phyloP scores from a whole-genome alignment of 768 basidiomycete genomes.

The Suillus spraguei region DNA sequence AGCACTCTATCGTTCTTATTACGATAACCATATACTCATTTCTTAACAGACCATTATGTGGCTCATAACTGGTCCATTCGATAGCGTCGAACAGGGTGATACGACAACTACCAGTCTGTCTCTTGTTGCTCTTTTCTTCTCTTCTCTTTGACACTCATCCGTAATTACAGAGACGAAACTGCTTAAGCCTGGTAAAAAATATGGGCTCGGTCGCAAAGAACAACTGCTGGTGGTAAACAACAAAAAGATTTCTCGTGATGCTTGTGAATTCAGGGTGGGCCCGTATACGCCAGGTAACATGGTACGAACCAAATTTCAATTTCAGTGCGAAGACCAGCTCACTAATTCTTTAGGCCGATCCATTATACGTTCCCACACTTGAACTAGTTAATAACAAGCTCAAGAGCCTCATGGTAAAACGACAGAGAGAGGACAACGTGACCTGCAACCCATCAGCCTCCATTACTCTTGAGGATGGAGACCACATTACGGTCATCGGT shows the following conservation, averaged over 20 bases:
- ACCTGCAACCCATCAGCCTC: conserved; percentile 40
- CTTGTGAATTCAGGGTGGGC: conserved; percentile 61
- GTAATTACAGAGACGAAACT: conserved; percentile 53
- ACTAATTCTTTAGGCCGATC: conserved; percentile 45
- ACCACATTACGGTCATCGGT: conserved; percentile 48
- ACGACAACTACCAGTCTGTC: conserved; percentile 43
- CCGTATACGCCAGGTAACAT: conserved; percentile 52
- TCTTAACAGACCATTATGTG: conserved; percentile 42
- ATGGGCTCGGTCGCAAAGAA: conserved; percentile 61
- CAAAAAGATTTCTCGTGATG: conserved; percentile 66
- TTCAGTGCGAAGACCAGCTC: background rate
- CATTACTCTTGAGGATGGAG: conserved; percentile 54
- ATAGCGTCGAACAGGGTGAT: conserved; percentile 40
- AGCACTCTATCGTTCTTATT: background rate
- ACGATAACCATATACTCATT: background rate
- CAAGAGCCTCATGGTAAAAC: conserved; percentile 45
- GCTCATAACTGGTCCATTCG: conserved; percentile 57
- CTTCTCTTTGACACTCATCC: background rate
- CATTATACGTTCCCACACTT: conserved; percentile 49
- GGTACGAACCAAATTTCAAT: conserved; percentile 43
- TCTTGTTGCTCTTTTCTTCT: background rate
- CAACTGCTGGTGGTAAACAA: conserved; percentile 51
- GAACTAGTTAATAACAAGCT: conserved; percentile 49
- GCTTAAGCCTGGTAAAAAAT: conserved; percentile 59
- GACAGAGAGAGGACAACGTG: conserved; percentile 33